Percentiles rank a stretch among this genome's conserved stretches.
phyloP scores from a whole-genome alignment of 768 basidiomycete species.

The Termitomyces sp. region DNA sequence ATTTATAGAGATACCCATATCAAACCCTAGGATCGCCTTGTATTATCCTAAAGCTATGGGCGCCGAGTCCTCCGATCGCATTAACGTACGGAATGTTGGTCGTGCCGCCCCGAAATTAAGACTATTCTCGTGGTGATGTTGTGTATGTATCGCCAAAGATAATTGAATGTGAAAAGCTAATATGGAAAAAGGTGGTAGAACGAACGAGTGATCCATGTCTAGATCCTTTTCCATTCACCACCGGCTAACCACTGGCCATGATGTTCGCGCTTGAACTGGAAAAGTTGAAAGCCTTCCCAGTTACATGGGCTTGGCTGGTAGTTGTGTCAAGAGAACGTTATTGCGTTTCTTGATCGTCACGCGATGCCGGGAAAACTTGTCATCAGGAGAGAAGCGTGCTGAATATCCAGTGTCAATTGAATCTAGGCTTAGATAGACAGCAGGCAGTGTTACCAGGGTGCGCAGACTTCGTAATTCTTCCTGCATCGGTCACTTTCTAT shows the following conservation, averaged over 20 bases:
- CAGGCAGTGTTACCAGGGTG: constrained; percentile 75
- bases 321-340: constrained; percentile 84
- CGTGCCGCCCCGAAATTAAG: background rate
- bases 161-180: background rate
- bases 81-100: background rate
- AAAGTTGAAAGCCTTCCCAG: background rate
- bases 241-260: background rate
- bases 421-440: constrained; percentile 3
- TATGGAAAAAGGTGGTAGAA: constrained; percentile 4
- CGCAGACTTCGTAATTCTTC: constrained; percentile 90
- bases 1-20: background rate
- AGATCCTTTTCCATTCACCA: background rate
- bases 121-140: background rate
- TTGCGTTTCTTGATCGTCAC: constrained; percentile 96
- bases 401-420: constrained; percentile 5
- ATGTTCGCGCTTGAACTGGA: background rate
- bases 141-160: background rate
- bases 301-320: constrained; percentile 87
- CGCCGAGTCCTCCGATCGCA: background rate
- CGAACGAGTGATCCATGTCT: constrained; percentile 7
- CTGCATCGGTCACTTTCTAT: constrained; percentile 82
- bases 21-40: background rate
- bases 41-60: background rate
- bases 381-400: constrained; percentile 99
- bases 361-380: constrained; percentile 97